Evolutionary conservation across 192 early-diverging fungal genomes (phyloP).

Genomic region (Backusella luteola): DNA sequence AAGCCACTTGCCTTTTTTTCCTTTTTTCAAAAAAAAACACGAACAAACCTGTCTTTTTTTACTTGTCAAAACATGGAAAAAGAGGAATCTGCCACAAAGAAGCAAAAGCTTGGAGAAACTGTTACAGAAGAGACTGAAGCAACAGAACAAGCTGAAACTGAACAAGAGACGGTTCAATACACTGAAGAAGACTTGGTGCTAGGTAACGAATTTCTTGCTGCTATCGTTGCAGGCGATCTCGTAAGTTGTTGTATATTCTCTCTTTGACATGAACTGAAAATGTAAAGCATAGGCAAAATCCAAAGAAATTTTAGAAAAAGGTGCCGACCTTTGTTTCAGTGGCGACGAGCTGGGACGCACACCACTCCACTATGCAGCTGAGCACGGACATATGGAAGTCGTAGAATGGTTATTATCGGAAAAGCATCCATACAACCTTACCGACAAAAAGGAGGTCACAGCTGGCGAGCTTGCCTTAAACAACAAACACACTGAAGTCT

Average conservation of each 20-base stretch:
- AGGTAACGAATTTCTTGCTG: constrained; percentile 26
- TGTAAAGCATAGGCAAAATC: constrained; percentile 27
- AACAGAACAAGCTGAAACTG: neutral
- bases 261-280: neutral
- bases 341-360: constrained; percentile 57
- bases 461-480: constrained; percentile 82
- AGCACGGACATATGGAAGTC: constrained; percentile 60
- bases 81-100: constrained; percentile 1
- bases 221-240: constrained; percentile 26
- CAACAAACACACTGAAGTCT: constrained; percentile 66
- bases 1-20: constrained; percentile 5
- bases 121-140: neutral
- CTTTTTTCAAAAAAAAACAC: neutral
- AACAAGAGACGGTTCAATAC: constrained; percentile 22
- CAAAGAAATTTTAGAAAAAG: constrained; percentile 45
- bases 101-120: neutral
- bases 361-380: constrained; percentile 70
- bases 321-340: constrained; percentile 55
- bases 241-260: constrained; percentile 4
- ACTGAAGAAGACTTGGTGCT: constrained; percentile 29
- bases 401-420: constrained; percentile 59
- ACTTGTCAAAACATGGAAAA: neutral
- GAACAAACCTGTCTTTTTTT: neutral
- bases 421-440: constrained; percentile 82
- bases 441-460: constrained; percentile 71